Evolutionary conservation across 805 yeast species (phyloP), one percentile per base, ranked within the genome.

Genomic region (Sugiyamaella mastotermitis): DNA sequence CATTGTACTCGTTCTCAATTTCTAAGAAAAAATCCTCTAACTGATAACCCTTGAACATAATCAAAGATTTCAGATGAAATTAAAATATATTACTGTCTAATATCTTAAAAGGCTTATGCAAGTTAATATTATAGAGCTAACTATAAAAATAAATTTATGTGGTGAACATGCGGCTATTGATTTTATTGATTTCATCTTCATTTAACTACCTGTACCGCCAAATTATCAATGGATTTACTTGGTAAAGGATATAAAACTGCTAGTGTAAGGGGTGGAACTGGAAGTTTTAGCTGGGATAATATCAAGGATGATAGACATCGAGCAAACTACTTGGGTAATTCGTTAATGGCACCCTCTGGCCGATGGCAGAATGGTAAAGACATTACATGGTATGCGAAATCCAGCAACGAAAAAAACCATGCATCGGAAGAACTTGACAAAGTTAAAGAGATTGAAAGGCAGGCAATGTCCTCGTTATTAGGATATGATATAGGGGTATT

Each of bases 261-360:
- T 22, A 32, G 37, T 13, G 42, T 38, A 4, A 25, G 42, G 2
- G 42, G 42, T 9, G 42, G 42, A 5, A 19, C 34, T 8, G 48
- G 38, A 1, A 40, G 36, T 11, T 53, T 53, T 31, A 37, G 43
- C 17, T 53, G 57, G 57, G 57, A 52, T 17, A 38, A 42, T 18
- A 55, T 53, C 20, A 49, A 52, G 35, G 22, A 39, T 5, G 57
- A 53, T 37, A 48, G 48, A 20, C 40, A 53, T 27, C 48, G 51
- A 3, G 51, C 41, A 25, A 43, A 50, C 33, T 53, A 53, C 28
- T 48, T 53, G 15, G 57, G 57, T 5, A 47, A 48, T 36, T 48
- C 54, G 15, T 34, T 53, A 15, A 53, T 53, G 56, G 57, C 58
- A 4, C 58, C 57, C 3, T 24, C 38, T 2, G 52, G 52, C 10